Evolutionary conservation across 1,139 yeast genomes (phyloP).

Genomic region (Saccharomyces hybrid): DNA sequence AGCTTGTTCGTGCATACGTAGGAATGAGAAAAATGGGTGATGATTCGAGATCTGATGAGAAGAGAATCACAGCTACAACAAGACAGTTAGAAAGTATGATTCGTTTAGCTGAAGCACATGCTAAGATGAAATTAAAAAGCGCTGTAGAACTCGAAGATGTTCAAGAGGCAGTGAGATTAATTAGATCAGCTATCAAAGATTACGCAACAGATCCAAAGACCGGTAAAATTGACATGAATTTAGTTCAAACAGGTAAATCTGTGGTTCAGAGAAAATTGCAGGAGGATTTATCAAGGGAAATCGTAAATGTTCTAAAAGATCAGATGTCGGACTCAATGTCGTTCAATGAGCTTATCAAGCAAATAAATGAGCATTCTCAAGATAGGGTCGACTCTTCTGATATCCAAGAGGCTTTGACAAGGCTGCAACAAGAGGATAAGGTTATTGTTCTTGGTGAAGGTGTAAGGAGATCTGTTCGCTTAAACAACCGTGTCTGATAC

Average conservation of each 20-base stretch:
- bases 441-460: constrained; percentile 68
- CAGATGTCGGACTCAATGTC: constrained; percentile 36
- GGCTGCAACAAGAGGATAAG: constrained; percentile 70
- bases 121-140: constrained; percentile 79
- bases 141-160: constrained; percentile 75
- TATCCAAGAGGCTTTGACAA: constrained; percentile 56
- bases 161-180: constrained; percentile 87
- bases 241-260: constrained; percentile 93
- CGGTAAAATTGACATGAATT: constrained; percentile 94
- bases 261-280: constrained; percentile 75
- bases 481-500: constrained; percentile 26
- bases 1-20: constrained; percentile 82
- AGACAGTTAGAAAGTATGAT: constrained; percentile 95
- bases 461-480: constrained; percentile 55
- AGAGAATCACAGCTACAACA: constrained; percentile 94
- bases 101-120: constrained; percentile 91
- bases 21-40: constrained; percentile 93
- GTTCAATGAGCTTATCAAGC: constrained; percentile 53
- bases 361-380: constrained; percentile 62
- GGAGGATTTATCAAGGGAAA: constrained; percentile 61
- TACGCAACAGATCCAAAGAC: constrained; percentile 97
- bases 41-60: constrained; percentile 77
- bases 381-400: constrained; percentile 64
- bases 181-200: constrained; percentile 89
- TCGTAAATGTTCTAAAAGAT: constrained; percentile 41